Percentiles rank a stretch among this genome's conserved stretches.
Evolutionary conservation across 192 early-diverging fungal species (phyloP).

Genomic region (Irineochytrium annulatum): DNA sequence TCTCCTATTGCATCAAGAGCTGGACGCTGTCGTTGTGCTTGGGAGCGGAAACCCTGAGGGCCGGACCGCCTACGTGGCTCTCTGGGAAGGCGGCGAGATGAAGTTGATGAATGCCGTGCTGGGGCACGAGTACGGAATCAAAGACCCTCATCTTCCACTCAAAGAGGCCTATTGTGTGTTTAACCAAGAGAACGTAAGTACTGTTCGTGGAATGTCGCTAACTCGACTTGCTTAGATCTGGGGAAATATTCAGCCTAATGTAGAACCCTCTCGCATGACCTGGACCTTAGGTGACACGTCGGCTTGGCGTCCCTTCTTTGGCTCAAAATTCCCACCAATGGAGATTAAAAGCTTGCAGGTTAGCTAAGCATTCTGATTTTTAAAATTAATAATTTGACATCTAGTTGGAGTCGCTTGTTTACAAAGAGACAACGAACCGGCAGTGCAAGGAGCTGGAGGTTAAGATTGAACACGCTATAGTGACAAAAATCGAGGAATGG

Average conservation of each 20-base stretch:
- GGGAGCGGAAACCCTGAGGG: slow-evolving; percentile 44
- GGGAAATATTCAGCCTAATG: slow-evolving; percentile 45
- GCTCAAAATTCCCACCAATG: slow-evolving; percentile 1
- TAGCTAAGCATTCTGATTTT: neutral
- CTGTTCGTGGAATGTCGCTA: no score
- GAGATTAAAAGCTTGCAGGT: slow-evolving; percentile 30
- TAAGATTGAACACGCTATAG: slow-evolving; percentile 35
- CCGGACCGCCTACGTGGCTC: slow-evolving; percentile 40
- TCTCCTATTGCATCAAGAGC: slow-evolving; percentile 26
- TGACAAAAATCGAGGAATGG: slow-evolving; percentile 47
- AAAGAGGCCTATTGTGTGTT: slow-evolving; percentile 44
- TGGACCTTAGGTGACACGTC: slow-evolving; percentile 29
- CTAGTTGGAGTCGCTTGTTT: slow-evolving; percentile 35
- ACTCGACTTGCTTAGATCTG: slow-evolving; percentile 38
- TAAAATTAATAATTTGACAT: neutral
- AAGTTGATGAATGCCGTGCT: slow-evolving; percentile 45
- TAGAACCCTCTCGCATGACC: slow-evolving; percentile 32
- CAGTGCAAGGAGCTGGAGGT: slow-evolving; percentile 38
- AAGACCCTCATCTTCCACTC: slow-evolving; percentile 38
- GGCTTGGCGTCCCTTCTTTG: slow-evolving; percentile 39
- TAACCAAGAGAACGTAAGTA: slow-evolving; percentile 46
- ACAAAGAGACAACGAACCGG: slow-evolving; percentile 20
- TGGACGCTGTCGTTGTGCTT: slow-evolving; percentile 40
- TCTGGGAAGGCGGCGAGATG: slow-evolving; percentile 19
- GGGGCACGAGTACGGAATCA: slow-evolving; percentile 25